Evolutionary conservation across 306 rosid genomes (phyloP).

Genomic region (Coriaria nepalensis): DNA sequence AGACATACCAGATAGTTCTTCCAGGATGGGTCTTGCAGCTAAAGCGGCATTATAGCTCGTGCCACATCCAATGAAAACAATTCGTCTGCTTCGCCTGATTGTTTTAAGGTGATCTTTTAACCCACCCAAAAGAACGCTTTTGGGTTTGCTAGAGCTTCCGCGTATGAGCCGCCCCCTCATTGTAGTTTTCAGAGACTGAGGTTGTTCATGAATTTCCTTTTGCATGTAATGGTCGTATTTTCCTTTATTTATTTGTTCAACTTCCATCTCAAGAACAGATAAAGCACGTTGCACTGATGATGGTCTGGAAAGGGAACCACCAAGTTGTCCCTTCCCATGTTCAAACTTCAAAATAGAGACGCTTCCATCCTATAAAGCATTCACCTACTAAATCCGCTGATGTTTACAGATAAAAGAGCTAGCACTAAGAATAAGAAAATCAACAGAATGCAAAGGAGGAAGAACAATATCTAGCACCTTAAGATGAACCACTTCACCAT

Average conservation of each 20-base stretch:
- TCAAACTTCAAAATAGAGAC: conserved; percentile 76
- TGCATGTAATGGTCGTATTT: conserved; percentile 92
- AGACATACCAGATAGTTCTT: conserved; percentile 88
- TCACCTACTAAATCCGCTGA: conserved; percentile 2
- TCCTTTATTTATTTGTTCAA: conserved; percentile 94
- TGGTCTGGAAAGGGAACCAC: conserved; percentile 44
- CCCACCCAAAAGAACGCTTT: conserved; percentile 89
- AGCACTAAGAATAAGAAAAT: too few relatives aligned
- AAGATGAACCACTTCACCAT: conserved; percentile 92
- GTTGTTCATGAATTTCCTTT: conserved; percentile 95
- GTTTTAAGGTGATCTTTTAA: conserved; percentile 94
- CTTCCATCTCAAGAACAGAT: conserved; percentile 95
- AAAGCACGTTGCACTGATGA: conserved; percentile 89
- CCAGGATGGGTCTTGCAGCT: conserved; percentile 93
- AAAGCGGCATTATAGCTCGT: conserved; percentile 98
- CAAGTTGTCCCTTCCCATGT: conserved; percentile 43
- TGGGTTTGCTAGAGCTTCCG: conserved; percentile 61
- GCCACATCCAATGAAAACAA: conserved; percentile 90
- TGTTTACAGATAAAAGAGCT: not conserved
- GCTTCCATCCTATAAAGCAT: conserved; percentile 67
- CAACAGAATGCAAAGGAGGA: not conserved
- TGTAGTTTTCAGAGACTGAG: conserved; percentile 87
- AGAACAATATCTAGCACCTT: conserved; percentile 41
- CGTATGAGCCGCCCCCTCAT: conserved; percentile 95
- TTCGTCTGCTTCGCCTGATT: conserved; percentile 89